Base-by-base conservation (phyloP, 73 alveolate species). In the Tetrahymena thermophila region DNA sequence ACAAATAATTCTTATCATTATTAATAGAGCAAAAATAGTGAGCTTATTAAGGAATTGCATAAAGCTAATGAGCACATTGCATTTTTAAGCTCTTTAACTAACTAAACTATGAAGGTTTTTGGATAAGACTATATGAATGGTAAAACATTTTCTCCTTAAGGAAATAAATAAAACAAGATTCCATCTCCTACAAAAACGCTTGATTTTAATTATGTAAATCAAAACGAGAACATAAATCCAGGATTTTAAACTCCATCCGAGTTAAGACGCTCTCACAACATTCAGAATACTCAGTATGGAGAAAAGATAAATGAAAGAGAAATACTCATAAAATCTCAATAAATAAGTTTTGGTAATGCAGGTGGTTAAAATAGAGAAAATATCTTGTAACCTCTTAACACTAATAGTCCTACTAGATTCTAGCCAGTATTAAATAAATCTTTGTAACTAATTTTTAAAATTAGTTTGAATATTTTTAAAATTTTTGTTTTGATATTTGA, bases 11-110 rank as follows among this genome's bases (percentile, higher is more conserved):
- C 44, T 6, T 40, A 11, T 71, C 1, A n/a, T 28, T 28, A n/a
- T 71, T n/a, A 71, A 71, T 28, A 71, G 89, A 31, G 23, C n/a
- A 71, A 71, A 71, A 71, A 71, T 71, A 31, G 89, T 21, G 93
- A 35, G 15, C 55, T 95, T 1, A 85, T 55, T 43, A 37, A 6
- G 31, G 97, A 95, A 85, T 35, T 95, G 35, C 85, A 37, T 50
- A 95, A 95, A 57, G 97, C 97, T n/a, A 95, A 95, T 89, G 85
- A 95, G 35, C 97, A 95, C 84, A 95, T 95, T 13, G 95, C 93
- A 43, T 95, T 95, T n/a, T 57, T 95, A 35, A 85, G 95, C 1
- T 43, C 85, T 50, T 43, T 95, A 15, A 93, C 84, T 31, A 42
- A 95, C 25, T 37, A 95, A 56, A 55, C 35, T 1, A 95, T 35